phyloP scores from a whole-genome alignment of 257 asterid genomes.

The Asclepias syriaca region DNA sequence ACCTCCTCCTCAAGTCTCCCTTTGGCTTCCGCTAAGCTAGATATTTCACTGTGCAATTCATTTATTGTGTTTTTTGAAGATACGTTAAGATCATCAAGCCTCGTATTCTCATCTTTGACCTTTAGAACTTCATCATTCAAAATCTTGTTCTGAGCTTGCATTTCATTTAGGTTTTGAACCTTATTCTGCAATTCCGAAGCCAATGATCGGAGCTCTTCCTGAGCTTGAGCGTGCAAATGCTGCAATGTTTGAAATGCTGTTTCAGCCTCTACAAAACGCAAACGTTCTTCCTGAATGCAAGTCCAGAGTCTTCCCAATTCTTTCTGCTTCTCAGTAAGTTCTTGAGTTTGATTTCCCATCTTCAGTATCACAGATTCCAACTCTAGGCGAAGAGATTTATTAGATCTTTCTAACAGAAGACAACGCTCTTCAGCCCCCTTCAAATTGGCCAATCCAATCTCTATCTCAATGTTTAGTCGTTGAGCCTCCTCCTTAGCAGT shows the following conservation, averaged over 20 bases:
- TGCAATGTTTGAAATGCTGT: constrained; percentile 92
- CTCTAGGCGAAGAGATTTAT: constrained; percentile 74
- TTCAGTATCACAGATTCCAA: constrained; percentile 69
- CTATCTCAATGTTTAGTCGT: constrained; percentile 60
- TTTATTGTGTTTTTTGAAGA: constrained; percentile 61
- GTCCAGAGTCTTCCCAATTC: constrained; percentile 82
- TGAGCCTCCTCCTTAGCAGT: constrained; percentile 58
- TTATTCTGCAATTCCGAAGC: constrained; percentile 67
- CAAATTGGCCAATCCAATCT: constrained; percentile 51
- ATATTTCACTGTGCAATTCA: constrained; percentile 64
- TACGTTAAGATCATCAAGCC: constrained; percentile 51
- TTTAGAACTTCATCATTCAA: constrained; percentile 62
- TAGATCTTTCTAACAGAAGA: constrained; percentile 56
- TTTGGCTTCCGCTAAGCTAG: constrained; percentile 51
- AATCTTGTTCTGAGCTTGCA: constrained; percentile 52
- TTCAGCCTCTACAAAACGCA: constrained; percentile 93
- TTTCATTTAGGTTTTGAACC: constrained; percentile 47
- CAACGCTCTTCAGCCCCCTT: constrained; percentile 77
- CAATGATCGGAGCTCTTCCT: constrained; percentile 74
- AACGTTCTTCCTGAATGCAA: constrained; percentile 80
- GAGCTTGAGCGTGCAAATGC: constrained; percentile 84
- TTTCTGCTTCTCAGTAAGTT: constrained; percentile 84
- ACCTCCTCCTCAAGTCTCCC: constrained; percentile 80
- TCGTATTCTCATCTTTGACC: constrained; percentile 65
- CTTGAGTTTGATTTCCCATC: constrained; percentile 71